A percentile compares a stretch with the other conserved stretches of the same genome.
Conservation (phyloP, 164 flowering plant genomes). For the Aristolochia fimbriata region DNA sequence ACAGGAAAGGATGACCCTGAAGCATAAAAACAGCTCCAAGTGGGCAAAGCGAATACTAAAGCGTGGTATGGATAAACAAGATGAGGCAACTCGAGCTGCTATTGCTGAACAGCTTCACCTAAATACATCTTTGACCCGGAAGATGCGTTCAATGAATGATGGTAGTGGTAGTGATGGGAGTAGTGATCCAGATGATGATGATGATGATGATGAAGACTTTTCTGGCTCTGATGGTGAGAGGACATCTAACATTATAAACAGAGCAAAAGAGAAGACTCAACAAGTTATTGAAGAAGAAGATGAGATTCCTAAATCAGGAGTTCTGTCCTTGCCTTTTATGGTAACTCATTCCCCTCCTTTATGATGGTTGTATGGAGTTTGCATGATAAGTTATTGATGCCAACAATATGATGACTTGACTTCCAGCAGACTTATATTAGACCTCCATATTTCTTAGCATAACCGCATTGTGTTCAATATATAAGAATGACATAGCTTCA, state of each 20-base stretch:
- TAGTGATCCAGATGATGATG: slow-evolving; percentile 49
- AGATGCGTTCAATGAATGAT: slow-evolving; percentile 71
- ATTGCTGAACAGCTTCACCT: slow-evolving; percentile 68
- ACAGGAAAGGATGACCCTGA: slow-evolving; percentile 78
- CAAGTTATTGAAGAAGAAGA: slow-evolving; percentile 52
- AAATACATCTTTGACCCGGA: slow-evolving; percentile 67
- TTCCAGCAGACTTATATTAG: too few relatives aligned
- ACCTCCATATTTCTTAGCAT: too few relatives aligned
- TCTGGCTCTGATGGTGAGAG: slow-evolving; percentile 34
- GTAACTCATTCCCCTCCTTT: slow-evolving; percentile 19
- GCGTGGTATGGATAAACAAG: slow-evolving; percentile 72
- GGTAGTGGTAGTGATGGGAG: slow-evolving; percentile 58
- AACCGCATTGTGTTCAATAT: too few relatives aligned
- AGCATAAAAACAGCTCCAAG: slow-evolving; percentile 64
- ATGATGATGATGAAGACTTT: slow-evolving; percentile 35
- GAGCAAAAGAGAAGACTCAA: slow-evolving; percentile 64
- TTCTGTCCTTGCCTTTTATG: slow-evolving; percentile 85
- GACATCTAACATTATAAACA: slow-evolving; percentile 36
- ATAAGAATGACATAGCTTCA: too few relatives aligned
- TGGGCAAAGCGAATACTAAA: slow-evolving; percentile 72
- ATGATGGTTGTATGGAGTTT: too few relatives aligned
- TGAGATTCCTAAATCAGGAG: slow-evolving; percentile 57
- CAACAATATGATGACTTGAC: too few relatives aligned
- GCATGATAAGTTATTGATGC: too few relatives aligned
- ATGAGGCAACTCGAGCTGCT: slow-evolving; percentile 87